Evolutionary conservation across 2,329 filamentous ascomycete genomes (phyloP), one percentile per base, ranked within the genome.

Genomic region (Sporothrix protearum): DNA sequence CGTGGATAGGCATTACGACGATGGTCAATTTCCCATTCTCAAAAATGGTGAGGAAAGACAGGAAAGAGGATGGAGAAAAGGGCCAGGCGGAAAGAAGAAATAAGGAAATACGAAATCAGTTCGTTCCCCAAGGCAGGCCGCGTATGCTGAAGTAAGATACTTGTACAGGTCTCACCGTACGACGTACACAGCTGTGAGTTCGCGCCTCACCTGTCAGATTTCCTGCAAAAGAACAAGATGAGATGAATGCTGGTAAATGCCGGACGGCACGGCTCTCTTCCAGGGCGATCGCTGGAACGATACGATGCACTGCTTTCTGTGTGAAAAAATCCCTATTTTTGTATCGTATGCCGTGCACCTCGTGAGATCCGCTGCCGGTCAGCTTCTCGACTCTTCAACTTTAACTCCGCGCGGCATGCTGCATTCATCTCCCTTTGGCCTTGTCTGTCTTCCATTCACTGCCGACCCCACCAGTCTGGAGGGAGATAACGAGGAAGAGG

Each of bases 401-500:
- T 61, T 19, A 25, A 8, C 57, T 61, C 28, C 57, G 28, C 7
- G 36, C 57, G 57, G 57, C 57, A 61, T 33, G 16, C 57, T 39
- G 57, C 57, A 61, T 61, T 19, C 12, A 30, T 10, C 57, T 39
- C 59, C 22, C 45, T 64, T 64, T 22, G 59, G n/a, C 14, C 30
- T 61, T 10, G 12, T 8, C n/a, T 45, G 22, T 7, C 7, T 61
- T 16, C 3, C 12, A 7, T 16, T 2, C 12, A 7, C 19, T 61
- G 8, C 33, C n/a, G 36, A 64, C 59, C 45, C 59, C 59, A 64
- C 59, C 36, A 64, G 19, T 64, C 8, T 63, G n/a, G 59, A 22
- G 45, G 59, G 59, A 64, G 59, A 42, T 64, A 64, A 57, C 9
- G 16, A 42, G 57, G 25, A n/a, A 63, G 59, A 45, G 36, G 36